These are phyloP conservation scores for Paecilomyces variotii DNA, from an alignment of 2,329 filamentous ascomycete species.

Conservation along the genomic window DNA sequence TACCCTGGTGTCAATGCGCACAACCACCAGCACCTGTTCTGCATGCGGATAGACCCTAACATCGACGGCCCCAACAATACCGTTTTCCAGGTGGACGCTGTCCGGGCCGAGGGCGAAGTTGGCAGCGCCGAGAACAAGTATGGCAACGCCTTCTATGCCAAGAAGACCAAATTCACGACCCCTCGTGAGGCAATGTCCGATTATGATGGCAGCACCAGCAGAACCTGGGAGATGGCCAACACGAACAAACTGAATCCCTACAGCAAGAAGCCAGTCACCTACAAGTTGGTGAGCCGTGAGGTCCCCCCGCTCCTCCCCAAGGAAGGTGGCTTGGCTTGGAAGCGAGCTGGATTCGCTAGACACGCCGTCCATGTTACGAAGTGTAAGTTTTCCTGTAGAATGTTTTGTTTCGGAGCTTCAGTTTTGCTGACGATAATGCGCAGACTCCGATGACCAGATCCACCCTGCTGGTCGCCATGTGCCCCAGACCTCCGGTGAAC, in stretches of 20 bases:
- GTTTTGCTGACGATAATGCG: conserved; percentile 1
- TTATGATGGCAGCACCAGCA: conserved; percentile 68
- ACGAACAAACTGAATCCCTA: conserved; percentile 75
- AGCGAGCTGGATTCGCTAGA: conserved; percentile 77
- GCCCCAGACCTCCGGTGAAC: conserved; percentile 76
- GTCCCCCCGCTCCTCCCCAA: conserved; percentile 72
- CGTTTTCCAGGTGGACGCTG: conserved; percentile 73
- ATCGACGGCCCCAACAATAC: conserved; percentile 81
- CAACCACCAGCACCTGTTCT: conserved; percentile 95
- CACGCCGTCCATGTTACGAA: conserved; percentile 85
- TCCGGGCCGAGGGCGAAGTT: conserved; percentile 61
- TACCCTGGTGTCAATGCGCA: conserved; percentile 88
- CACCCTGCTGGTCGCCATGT: conserved; percentile 83
- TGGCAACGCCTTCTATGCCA: conserved; percentile 82
- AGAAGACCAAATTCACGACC: conserved; percentile 71
- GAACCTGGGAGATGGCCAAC: conserved; percentile 89
- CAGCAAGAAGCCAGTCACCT: conserved; percentile 74
- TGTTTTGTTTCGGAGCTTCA: conserved; percentile 2
- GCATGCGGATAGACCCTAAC: conserved; percentile 76
- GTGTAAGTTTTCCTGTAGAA: conserved; percentile 49
- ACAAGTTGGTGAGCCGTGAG: conserved; percentile 85
- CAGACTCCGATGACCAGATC: conserved; percentile 71
- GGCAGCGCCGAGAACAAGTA: conserved; percentile 78
- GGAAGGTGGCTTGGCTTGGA: conserved; percentile 75
- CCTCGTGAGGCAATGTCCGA: conserved; percentile 63